Evolutionary conservation across 2,329 filamentous ascomycete genomes (phyloP), one percentile per base, ranked within the genome.

Genomic region (Xylariaceae sp.): DNA sequence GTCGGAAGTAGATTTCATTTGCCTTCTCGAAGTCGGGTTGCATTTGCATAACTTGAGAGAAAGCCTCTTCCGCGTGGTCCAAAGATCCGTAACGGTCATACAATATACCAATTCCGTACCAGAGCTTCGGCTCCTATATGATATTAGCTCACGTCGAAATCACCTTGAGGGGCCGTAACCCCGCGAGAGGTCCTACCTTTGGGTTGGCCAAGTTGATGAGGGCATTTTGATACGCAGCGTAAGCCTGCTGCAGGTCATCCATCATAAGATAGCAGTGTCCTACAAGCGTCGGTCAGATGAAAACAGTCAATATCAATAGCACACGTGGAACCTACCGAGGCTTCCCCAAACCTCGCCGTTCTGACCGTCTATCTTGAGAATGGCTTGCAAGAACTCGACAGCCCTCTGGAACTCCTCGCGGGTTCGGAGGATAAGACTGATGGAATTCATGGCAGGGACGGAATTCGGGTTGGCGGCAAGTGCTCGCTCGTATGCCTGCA

Each of bases 221-320:
- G 4, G 94, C 94, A 72, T 95, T 91, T 73, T 99, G 94, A 73
- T 99, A 99, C 0, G 94, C 92, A 37, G 90, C 90, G 71, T 99
- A 99, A 0, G 94, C 94, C 72, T 97, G 92, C 75, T 97, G 94
- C 39, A 97, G 77, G 70, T 97, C 93, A 71, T 99, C 94, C 84
- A 96, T 96, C 94, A 99, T 99, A 30, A 99, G 81, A 73, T 93
- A 96, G 77, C 94, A 97, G 74, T 97, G 94, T n/a, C 94, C 91
- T 93, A 67, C 30, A 23, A 65, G 68, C 67, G 72, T 68, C 55
- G 55, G 15, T 11, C 53, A 6, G 56, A 57, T 15, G 11, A 7
- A 54, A 30, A 39, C 13, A 45, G 13, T 37, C 17, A 47, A 18
- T 51, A 30, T 42, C 37, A n/a, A 54, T 37, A 53, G 50, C n/a